Conservation (phyloP, 306 rosid species). For the Dalbergia cultrata region DNA sequence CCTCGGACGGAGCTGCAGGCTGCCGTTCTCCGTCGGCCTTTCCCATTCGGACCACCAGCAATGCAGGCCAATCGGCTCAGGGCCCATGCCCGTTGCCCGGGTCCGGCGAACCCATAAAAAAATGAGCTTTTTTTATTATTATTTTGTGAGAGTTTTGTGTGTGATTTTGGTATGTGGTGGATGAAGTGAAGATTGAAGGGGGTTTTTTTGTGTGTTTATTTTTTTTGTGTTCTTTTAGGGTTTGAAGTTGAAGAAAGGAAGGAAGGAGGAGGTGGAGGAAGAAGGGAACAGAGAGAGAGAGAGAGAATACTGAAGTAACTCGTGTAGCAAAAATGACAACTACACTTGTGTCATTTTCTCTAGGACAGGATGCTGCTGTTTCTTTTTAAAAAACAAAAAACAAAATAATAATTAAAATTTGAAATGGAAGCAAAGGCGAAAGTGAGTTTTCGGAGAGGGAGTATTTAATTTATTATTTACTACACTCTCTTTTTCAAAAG, state of each 20-base stretch:
- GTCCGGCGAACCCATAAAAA: constrained; percentile 55
- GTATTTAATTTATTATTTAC: too few relatives aligned
- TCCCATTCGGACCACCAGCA: constrained; percentile 68
- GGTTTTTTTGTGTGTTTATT: too few relatives aligned
- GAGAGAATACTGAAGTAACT: constrained; percentile 47
- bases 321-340: constrained; percentile 52
- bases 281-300: constrained; percentile 14
- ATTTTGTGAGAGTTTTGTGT: not conserved
- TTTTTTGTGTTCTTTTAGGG: constrained; percentile 54
- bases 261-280: not conserved
- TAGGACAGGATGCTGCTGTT: constrained; percentile 45
- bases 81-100: constrained; percentile 52
- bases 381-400: not conserved
- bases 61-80: constrained; percentile 59
- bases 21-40: constrained; percentile 73
- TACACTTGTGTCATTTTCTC: constrained; percentile 44
- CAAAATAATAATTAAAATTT: not conserved
- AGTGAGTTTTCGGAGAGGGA: not conserved
- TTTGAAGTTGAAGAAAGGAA: constrained; percentile 43
- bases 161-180: not conserved
- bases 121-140: not conserved
- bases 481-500: too few relatives aligned
- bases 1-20: constrained; percentile 51
- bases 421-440: constrained; percentile 9
- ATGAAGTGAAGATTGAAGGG: not conserved